Base-by-base conservation (phyloP, 2,329 filamentous ascomycete species). In the Helicocarpus griseus region DNA sequence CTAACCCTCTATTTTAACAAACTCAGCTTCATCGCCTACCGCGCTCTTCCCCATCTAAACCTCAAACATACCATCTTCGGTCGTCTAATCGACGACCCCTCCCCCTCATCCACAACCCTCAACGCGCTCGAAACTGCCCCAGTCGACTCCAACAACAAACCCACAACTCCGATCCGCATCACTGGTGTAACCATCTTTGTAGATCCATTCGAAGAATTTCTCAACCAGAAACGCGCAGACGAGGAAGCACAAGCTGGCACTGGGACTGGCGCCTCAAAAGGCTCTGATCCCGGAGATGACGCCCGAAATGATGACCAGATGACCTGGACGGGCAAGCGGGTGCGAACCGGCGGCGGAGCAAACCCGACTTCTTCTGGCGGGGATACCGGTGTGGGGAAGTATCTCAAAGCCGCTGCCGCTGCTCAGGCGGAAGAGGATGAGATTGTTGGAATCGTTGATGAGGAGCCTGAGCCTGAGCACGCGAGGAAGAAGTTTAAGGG, bases 51-150 rank as follows among this genome's bases (percentile, higher is more conserved):
- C 56, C 93, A 98, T 70, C 78, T 98, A 0, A 89, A 98, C 68
- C 80, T 85, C 54, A 98, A 98, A 65, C 93, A 98, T 69, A 97
- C 93, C n/a, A 87, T 98, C 38, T 98, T 98, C 62, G 93, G 85
- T 2, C 82, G 83, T 35, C 82, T 97, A 0, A 85, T 94, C 1
- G 87, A 86, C 26, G 91, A 71, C 46, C 69, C 69, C 17, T 70
- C 69, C 0, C 69, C 69, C 2, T 72, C 69, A n/a, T 70, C 69
- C 13, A 59, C 65, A 5, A 70, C 69, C 2, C 74, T 98, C 13
- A 77, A 79, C 55, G 80, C 80, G 53, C 82, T 98, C 71, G 93
- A 98, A 69, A 79, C 79, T 9, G 81, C 84, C 14, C 82, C 86
- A 1, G 85, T 84, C 0, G 88, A 90, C 60, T 81, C 78, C 17